Evolutionary conservation across 164 flowering plant genomes (phyloP).

Genomic region (Magnolia officinalis): DNA sequence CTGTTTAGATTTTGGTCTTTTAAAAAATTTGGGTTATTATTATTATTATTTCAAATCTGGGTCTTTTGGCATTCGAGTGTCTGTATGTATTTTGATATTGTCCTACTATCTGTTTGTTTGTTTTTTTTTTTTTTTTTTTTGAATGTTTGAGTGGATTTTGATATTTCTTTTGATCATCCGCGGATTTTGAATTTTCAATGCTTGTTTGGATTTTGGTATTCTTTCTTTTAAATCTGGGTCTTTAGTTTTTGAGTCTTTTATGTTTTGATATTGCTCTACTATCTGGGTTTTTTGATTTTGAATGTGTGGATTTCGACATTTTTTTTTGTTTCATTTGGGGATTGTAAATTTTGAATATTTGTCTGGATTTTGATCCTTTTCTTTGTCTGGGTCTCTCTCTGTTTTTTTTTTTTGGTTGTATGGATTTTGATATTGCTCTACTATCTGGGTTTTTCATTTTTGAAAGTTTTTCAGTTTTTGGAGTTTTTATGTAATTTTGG

Average conservation of each 20-base stretch:
- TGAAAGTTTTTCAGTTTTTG: too few relatives aligned
- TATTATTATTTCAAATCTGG: not conserved
- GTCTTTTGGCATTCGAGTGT: not conserved
- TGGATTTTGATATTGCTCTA: not conserved
- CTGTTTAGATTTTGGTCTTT: not conserved
- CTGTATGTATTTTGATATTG: not conserved
- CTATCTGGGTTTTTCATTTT: not conserved
- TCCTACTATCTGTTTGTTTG: not conserved
- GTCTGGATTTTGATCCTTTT: not conserved
- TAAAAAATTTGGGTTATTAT: not conserved
- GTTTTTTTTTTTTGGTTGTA: not conserved
- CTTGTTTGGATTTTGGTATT: not conserved
- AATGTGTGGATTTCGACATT: too few relatives aligned
- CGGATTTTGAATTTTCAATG: not conserved
- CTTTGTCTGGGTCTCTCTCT: not conserved
- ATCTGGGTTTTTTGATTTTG: not conserved
- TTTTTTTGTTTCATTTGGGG: not conserved
- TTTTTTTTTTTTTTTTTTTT: too few relatives aligned
- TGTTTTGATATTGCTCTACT: not conserved
- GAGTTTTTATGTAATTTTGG: not conserved
- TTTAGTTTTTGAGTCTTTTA: not conserved
- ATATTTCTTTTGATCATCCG: not conserved
- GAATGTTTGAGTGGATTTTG: too few relatives aligned
- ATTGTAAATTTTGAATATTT: not conserved
- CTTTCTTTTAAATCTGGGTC: not conserved